phyloP scores from a whole-genome alignment of 129 eudicot genomes.

The Flaveria linearis region DNA sequence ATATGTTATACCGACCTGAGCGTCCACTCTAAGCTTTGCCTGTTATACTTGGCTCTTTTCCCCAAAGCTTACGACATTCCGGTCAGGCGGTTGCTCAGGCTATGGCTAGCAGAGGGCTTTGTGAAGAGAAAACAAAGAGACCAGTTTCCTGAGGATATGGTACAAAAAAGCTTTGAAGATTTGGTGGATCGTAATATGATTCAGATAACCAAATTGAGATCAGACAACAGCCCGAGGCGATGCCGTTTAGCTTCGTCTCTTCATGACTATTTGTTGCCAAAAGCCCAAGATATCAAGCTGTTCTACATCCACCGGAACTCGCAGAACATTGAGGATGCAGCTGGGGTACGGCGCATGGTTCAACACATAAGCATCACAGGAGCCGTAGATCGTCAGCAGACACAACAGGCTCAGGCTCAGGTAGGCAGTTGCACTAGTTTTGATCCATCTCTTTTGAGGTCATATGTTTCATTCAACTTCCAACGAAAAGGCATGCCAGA shows the following conservation, averaged over 20 bases:
- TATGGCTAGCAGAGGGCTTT: conserved; percentile 71
- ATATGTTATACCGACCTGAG: conserved; percentile 39
- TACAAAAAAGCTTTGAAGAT: conserved; percentile 39
- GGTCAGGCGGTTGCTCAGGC: conserved; percentile 46
- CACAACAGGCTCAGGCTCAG: conserved; percentile 20
- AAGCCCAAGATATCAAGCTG: conserved; percentile 46
- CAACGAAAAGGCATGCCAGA: conserved; percentile 47
- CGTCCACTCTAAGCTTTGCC: conserved; percentile 40
- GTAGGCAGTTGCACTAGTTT: neutral
- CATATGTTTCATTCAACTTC: conserved; percentile 53
- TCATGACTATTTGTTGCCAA: conserved; percentile 47
- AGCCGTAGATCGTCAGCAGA: conserved; percentile 16
- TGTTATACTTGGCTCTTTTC: conserved; percentile 52
- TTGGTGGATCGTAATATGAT: conserved; percentile 48
- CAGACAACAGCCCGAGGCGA: conserved; percentile 54
- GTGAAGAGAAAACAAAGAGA: conserved; percentile 25
- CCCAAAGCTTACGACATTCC: conserved; percentile 52
- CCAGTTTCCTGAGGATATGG: conserved; percentile 43
- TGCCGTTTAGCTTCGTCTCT: conserved; percentile 51
- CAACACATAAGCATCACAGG: conserved; percentile 32
- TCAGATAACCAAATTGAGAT: conserved; percentile 50
- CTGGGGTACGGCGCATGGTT: conserved; percentile 45
- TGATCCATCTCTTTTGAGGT: conserved; percentile 37
- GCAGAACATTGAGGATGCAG: conserved; percentile 12
- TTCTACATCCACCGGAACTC: conserved; percentile 43